Evolutionary conservation across 2,329 filamentous ascomycete species (phyloP), one percentile per base, ranked within the genome.

Genomic region (Botryotinia convoluta): DNA sequence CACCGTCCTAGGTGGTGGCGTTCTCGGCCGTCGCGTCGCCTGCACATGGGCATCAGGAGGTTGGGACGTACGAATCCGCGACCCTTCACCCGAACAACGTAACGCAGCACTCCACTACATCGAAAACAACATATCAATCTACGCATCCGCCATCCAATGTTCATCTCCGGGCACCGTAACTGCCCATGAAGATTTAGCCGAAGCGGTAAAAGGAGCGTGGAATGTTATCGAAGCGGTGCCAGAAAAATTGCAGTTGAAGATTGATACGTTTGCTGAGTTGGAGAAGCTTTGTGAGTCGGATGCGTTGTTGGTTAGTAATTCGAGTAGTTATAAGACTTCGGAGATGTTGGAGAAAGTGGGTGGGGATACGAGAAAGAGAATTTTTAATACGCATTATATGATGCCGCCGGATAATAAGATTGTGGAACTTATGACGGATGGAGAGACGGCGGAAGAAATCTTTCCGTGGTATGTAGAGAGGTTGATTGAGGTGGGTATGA

Each of bases 331-430:
- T 74, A 81, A 82, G 10, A 84, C 83, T 32, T 79, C 79, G 0
- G 84, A 85, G 68, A 84, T 86, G 0, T 78, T 79, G 0, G 84
- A 85, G 71, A 84, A 86, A 0, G 71, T 85, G 35, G 74, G 73
- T 0, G 64, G 83, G 14, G 81, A 79, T 42, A 77, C 83, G 20
- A 77, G 77, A 10, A 76, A 78, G 0, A 79, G 84, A 3, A 76
- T 86, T 29, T 75, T 85, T 39, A 86, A 84, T 72, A 81, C 82
- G 6, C 84, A 86, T 76, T 84, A 82, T 51, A 85, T 83, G 82
- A 78, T 77, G 82, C 81, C 39, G 4, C 70, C 76, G 29, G 59
- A 65, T 16, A 72, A 72, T 29, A 65, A 72, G 14, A 77, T 80
- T 78, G 77, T 84, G 54, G 83, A 84, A 74, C 80, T 84, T 14